phyloP scores from a whole-genome alignment of 148 eudicot genomes.

The Silene uniflora region DNA sequence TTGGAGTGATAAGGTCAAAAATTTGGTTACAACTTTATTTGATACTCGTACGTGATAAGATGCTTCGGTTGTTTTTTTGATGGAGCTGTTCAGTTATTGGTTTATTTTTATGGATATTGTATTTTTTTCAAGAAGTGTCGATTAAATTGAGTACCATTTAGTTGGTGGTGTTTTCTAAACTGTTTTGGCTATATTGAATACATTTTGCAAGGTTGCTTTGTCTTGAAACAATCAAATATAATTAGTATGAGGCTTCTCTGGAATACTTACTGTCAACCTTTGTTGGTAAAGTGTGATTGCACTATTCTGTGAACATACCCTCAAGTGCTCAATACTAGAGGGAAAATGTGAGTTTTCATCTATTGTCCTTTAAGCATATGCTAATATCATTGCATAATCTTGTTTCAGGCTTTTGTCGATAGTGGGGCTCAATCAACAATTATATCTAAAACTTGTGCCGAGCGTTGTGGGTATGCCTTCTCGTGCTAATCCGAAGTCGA shows the following conservation, averaged over 20 bases:
- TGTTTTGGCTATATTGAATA: background rate
- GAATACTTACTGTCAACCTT: conserved; percentile 3
- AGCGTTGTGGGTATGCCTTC: conserved; percentile 88
- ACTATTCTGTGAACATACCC: background rate
- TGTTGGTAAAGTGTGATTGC: background rate
- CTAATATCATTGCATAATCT: conserved; percentile 7
- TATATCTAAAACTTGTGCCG: conserved; percentile 94
- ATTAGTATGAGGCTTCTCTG: background rate
- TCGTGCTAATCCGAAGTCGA: background rate
- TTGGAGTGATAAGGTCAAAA: background rate
- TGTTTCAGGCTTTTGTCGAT: conserved; percentile 88
- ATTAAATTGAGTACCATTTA: background rate
- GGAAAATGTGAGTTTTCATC: background rate
- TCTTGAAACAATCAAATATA: background rate
- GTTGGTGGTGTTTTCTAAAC: no score
- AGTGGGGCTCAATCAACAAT: conserved; percentile 99
- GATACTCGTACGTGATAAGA: background rate
- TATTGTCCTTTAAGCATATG: background rate
- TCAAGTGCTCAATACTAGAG: background rate
- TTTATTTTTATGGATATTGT: background rate
- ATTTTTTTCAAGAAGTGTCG: background rate
- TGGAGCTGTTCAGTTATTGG: background rate
- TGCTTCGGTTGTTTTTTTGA: background rate
- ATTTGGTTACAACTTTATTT: background rate
- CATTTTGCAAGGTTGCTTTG: background rate